Conservation (phyloP, 2,329 filamentous ascomycete species). For the Apiospora kogelbergensis region DNA sequence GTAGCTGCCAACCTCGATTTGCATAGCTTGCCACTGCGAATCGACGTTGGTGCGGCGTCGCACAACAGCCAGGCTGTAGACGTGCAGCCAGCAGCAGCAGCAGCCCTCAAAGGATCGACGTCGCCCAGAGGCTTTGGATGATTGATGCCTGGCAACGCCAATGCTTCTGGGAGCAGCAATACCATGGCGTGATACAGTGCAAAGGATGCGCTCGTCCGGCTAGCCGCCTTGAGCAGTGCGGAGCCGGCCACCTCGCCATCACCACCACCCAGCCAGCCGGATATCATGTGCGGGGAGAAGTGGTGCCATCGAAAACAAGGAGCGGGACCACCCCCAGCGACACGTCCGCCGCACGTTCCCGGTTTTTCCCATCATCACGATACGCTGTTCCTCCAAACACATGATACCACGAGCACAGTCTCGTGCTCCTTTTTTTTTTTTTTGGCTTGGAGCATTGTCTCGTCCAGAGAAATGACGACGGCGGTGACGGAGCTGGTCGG, state of each 20-base stretch:
- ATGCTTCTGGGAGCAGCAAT: neutral
- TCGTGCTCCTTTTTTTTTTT: neutral
- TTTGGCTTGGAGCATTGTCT: neutral
- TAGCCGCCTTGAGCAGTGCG: conserved; percentile 5
- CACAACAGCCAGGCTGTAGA: neutral
- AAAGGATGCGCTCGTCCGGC: neutral
- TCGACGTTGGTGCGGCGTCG: neutral
- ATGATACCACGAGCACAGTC: neutral
- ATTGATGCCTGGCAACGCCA: neutral
- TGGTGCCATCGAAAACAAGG: neutral
- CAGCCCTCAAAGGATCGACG: neutral
- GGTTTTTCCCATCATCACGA: neutral
- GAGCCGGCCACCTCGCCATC: too few relatives aligned
- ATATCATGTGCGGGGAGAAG: conserved; percentile 1
- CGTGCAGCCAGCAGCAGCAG: neutral
- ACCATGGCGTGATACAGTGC: neutral
- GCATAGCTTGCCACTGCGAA: neutral
- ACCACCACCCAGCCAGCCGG: conserved; percentile 5
- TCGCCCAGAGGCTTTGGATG: too few relatives aligned
- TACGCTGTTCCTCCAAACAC: neutral
- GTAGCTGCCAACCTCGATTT: neutral
- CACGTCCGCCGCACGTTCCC: neutral
- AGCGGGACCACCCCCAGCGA: neutral
- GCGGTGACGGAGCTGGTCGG: neutral
- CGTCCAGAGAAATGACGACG: neutral